phyloP scores from a whole-genome alignment of 495 filamentous ascomycete species.

The Astrocystis sublimbata region DNA sequence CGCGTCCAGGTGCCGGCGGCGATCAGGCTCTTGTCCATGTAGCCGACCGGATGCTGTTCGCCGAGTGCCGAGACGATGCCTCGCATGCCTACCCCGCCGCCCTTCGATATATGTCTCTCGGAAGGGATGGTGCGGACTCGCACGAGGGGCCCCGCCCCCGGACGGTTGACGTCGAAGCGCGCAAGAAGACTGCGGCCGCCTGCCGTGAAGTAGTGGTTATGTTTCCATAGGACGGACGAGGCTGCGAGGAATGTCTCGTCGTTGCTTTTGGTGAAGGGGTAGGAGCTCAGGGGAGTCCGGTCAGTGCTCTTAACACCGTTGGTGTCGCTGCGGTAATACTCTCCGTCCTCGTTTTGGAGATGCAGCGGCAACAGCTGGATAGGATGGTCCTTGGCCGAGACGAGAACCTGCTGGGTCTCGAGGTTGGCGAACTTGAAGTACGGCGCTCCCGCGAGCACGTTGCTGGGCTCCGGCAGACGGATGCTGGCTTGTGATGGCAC shows the following conservation, averaged over 20 bases:
- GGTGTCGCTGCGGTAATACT: too few relatives aligned
- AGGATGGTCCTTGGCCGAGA: constrained; percentile 67
- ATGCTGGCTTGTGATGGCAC: constrained; percentile 65
- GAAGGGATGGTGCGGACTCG: constrained; percentile 72
- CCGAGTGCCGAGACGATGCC: constrained; percentile 73
- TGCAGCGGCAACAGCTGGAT: constrained; percentile 78
- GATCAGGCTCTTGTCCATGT: constrained; percentile 52
- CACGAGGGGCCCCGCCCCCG: constrained; percentile 59
- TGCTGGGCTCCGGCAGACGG: constrained; percentile 65
- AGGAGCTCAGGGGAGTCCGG: constrained; percentile 56
- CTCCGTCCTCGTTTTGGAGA: too few relatives aligned
- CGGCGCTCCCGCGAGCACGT: constrained; percentile 71
- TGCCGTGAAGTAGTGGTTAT: constrained; percentile 63
- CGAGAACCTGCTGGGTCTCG: constrained; percentile 66
- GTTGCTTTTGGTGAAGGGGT: constrained; percentile 68
- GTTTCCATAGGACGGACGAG: constrained; percentile 72
- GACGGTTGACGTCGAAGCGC: constrained; percentile 72
- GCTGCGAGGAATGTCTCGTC: constrained; percentile 81
- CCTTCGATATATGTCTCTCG: constrained; percentile 67
- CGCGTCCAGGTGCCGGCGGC: constrained; percentile 84
- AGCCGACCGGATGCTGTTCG: constrained; percentile 32
- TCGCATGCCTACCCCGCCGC: constrained; percentile 76
- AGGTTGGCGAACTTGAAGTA: constrained; percentile 66
- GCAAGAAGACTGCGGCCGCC: constrained; percentile 73
- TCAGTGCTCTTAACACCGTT: too few relatives aligned